Evolutionary conservation across 2,329 filamentous ascomycete species (phyloP).

Genomic region (Dactylellina haptotyla): DNA sequence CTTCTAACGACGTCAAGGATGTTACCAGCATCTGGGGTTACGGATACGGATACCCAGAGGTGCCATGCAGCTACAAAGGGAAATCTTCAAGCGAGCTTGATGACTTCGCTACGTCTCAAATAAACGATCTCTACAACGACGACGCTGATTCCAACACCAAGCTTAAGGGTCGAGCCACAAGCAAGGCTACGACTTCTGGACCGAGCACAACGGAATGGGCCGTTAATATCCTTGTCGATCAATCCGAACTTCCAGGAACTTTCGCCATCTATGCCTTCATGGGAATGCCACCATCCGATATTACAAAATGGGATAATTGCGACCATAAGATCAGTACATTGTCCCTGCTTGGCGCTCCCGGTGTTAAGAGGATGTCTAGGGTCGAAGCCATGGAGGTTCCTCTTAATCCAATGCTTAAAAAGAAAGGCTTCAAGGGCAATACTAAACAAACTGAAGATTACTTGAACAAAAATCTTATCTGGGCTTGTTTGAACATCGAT

Average conservation of each 20-base stretch:
- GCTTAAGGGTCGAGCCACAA: conserved; percentile 4
- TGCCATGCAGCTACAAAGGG: conserved; percentile 44
- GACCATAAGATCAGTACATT: conserved; percentile 23
- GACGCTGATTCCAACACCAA: background rate
- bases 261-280: conserved; percentile 46
- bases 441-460: conserved; percentile 8
- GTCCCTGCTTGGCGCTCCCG: conserved; percentile 27
- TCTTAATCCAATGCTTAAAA: conserved; percentile 9
- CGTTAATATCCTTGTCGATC: conserved; percentile 55
- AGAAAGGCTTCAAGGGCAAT: conserved; percentile 21
- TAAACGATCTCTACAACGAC: conserved; percentile 54
- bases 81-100: conserved; percentile 29
- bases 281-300: conserved; percentile 24
- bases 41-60: conserved; percentile 57
- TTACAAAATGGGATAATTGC: conserved; percentile 20
- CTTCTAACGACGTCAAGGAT: conserved; percentile 51
- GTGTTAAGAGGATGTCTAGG: conserved; percentile 10
- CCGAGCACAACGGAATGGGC: conserved; percentile 55
- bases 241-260: conserved; percentile 52
- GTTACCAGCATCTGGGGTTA: conserved; percentile 53
- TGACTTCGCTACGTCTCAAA: conserved; percentile 31
- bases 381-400: conserved; percentile 31
- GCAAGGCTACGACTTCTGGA: background rate
- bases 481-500: conserved; percentile 30
- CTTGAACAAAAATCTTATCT: conserved; percentile 28